Evolutionary conservation across 768 basidiomycete species (phyloP).

Genomic region (Boletus fagicola): DNA sequence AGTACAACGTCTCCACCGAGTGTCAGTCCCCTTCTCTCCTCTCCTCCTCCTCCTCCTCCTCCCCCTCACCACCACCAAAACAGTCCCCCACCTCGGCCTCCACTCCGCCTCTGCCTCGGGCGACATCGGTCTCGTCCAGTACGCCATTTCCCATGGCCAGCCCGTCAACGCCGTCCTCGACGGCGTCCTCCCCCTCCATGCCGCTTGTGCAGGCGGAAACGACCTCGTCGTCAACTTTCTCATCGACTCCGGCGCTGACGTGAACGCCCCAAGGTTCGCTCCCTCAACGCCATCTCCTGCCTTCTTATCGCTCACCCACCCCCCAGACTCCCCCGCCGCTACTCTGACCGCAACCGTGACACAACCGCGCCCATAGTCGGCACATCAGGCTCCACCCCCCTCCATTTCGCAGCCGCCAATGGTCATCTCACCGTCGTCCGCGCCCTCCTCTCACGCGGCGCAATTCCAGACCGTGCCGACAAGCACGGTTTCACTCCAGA

Average conservation of each 20-base stretch:
- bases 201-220: constrained; percentile 88
- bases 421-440: constrained; percentile 78
- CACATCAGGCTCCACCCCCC: constrained; percentile 86
- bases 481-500: constrained; percentile 92
- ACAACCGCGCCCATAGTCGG: constrained; percentile 70
- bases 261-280: constrained; percentile 86
- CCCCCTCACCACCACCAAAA: not conserved
- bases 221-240: constrained; percentile 84
- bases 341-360: constrained; percentile 68
- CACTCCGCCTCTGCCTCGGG: constrained; percentile 80
- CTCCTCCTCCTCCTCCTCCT: too few species aligned
- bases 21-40: constrained; percentile 36
- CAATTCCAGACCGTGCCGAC: constrained; percentile 76
- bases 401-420: constrained; percentile 96
- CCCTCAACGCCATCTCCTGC: constrained; percentile 7
- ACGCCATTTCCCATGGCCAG: constrained; percentile 90
- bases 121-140: constrained; percentile 89
- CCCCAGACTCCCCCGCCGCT: constrained; percentile 66
- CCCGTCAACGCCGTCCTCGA: constrained; percentile 95
- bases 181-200: constrained; percentile 95
- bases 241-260: constrained; percentile 95
- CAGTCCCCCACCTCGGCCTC: constrained; percentile 74
- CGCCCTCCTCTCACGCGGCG: constrained; percentile 82
- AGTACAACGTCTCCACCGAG: constrained; percentile 54
- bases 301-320: constrained; percentile 10